Conservation (phyloP, 352 stramenopile genomes). For the Peronospora belbahrii region DNA sequence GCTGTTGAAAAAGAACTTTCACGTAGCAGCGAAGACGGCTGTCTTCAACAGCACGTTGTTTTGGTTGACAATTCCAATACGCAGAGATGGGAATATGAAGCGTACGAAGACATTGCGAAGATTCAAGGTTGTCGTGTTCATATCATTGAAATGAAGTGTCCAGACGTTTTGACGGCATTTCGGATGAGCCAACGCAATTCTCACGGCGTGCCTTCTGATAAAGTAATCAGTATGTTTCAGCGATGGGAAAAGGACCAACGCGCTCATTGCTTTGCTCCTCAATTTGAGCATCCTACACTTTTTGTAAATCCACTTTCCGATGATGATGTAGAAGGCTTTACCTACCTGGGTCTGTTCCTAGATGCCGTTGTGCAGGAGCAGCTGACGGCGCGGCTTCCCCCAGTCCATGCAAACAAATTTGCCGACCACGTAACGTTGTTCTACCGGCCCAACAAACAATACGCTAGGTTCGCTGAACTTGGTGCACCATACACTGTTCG, state of each 20-base stretch:
- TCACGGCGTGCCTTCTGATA: conserved; percentile 47
- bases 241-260: conserved; percentile 46
- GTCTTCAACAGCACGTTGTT: conserved; percentile 26
- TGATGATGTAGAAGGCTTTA: conserved; percentile 28
- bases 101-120: conserved; percentile 36
- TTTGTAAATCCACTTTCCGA: conserved; percentile 44
- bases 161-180: conserved; percentile 34
- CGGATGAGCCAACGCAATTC: conserved; percentile 60
- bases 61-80: conserved; percentile 76
- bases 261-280: conserved; percentile 31
- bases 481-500: conserved; percentile 30
- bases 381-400: conserved; percentile 25
- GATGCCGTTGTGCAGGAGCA: conserved; percentile 22
- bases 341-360: conserved; percentile 54
- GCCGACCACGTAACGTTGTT: conserved; percentile 64
- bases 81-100: conserved; percentile 57
- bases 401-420: conserved; percentile 31
- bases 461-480: conserved; percentile 37
- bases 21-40: background rate
- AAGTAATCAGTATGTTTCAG: conserved; percentile 66
- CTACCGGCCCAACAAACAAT: conserved; percentile 50
- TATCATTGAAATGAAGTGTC: conserved; percentile 53
- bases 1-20: conserved; percentile 17
- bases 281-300: conserved; percentile 40
- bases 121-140: conserved; percentile 20